Evolutionary conservation across 257 asterid species (phyloP).

Genomic region (Lycium ferocissimum): DNA sequence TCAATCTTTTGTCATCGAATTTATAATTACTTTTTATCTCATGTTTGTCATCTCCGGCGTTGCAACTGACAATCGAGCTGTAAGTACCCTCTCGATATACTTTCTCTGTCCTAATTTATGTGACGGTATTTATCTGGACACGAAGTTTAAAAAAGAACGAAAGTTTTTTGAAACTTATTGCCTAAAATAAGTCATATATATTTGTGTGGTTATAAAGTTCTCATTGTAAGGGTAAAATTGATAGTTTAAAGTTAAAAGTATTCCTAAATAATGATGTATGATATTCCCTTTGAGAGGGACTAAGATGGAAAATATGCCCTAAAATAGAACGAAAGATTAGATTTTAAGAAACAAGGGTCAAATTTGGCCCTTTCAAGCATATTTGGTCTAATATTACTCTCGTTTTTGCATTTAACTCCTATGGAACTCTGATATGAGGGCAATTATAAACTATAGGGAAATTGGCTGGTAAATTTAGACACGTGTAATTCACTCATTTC

Average conservation of each 20-base stretch:
- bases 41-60: conserved; percentile 95
- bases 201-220: background rate
- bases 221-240: background rate
- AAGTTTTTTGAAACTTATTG: background rate
- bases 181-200: background rate
- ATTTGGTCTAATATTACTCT: background rate
- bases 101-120: background rate
- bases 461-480: background rate
- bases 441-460: background rate
- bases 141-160: background rate
- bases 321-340: too few species aligned
- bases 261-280: background rate
- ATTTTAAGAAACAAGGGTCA: background rate
- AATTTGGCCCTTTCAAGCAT: background rate
- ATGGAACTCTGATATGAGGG: background rate
- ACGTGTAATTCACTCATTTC: background rate
- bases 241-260: background rate
- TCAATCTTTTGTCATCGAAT: conserved; percentile 74
- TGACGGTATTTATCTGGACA: background rate
- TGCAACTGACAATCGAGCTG: conserved; percentile 92
- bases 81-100: conserved; percentile 32
- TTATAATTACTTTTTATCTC: conserved; percentile 86
- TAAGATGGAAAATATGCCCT: too few species aligned
- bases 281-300: background rate
- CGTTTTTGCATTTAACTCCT: too few species aligned